Base-by-base conservation (phyloP, 83 land plant genomes). In the Diphasiastrum complanatum region DNA sequence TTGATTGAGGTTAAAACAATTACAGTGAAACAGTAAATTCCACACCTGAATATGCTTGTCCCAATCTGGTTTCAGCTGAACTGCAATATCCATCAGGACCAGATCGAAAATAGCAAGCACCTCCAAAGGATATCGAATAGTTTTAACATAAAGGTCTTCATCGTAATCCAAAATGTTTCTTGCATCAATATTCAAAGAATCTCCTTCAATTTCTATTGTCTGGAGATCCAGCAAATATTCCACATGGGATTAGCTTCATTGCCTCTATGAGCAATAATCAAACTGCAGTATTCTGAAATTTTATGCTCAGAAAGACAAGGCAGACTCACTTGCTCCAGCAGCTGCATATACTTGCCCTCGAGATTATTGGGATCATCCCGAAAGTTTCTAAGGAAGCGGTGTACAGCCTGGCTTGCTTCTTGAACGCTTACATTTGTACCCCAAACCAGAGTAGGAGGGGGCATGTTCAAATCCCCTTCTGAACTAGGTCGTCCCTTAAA, bases 371-470 rank as follows among this genome's bases (percentile, higher is more conserved):
- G 62, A 12, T 58, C 50, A 0, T 77, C 82, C 3, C 90, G 43
- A 46, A 78, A 91, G 57, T 85, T 66, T 60, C 79, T 70, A 33
- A 92, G 65, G 47, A 92, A 92, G 38, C 83, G 68, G 4, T 71
- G 72, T 47, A 92, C 82, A 3, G 91, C 91, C 5, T 76, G 73
- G 37, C 76, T 79, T 4, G 85, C 95, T 46, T 93, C 96, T 45
- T 90, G 81, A 10, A 93, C 88, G 60, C 87, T 89, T 29, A 89
- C 84, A 54, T 85, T 89, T 26, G 96, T 89, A 23, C 99, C 99
- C 99, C 99, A 93, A 10, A 93, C 92, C 37, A 72, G 75, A 56
- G 79, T 81, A 10, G 86, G 86, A 16, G 82, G 74, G 5, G 71
- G 66, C 3, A 61, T 81, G 25, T 70, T 78, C 29, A 36, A 49